phyloP scores from a whole-genome alignment of 2,329 filamentous ascomycete species.

The Sarocladium oryzae region DNA sequence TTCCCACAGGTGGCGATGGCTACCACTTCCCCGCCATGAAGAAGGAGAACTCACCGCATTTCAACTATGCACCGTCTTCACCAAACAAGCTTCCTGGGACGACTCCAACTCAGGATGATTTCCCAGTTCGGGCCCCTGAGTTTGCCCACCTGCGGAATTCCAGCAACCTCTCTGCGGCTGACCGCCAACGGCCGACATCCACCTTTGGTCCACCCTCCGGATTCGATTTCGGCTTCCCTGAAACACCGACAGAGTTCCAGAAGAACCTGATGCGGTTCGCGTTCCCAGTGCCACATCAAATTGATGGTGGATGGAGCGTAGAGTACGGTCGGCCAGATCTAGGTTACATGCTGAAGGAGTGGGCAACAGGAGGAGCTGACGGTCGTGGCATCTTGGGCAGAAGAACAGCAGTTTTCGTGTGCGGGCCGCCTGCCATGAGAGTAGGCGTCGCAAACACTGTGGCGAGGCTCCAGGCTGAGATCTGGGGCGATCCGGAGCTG shows the following conservation, averaged over 20 bases:
- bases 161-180: slow-evolving; percentile 25
- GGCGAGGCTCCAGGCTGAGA: slow-evolving; percentile 72
- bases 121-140: slow-evolving; percentile 41
- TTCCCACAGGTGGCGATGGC: slow-evolving; percentile 17
- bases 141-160: slow-evolving; percentile 50
- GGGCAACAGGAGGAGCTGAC: slow-evolving; percentile 64
- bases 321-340: slow-evolving; percentile 90
- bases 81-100: slow-evolving; percentile 26
- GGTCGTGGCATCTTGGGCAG: slow-evolving; percentile 67
- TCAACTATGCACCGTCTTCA: slow-evolving; percentile 49
- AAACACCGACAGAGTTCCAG: slow-evolving; percentile 80
- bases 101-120: slow-evolving; percentile 17
- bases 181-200: slow-evolving; percentile 40
- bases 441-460: slow-evolving; percentile 83
- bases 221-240: slow-evolving; percentile 77
- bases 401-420: slow-evolving; percentile 85
- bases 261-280: slow-evolving; percentile 88
- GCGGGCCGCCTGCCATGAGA: slow-evolving; percentile 80
- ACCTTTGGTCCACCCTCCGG: slow-evolving; percentile 54
- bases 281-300: slow-evolving; percentile 63
- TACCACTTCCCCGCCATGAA: slow-evolving; percentile 55
- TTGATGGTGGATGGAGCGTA: slow-evolving; percentile 77
- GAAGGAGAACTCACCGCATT: slow-evolving; percentile 46
- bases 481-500: slow-evolving; percentile 69
- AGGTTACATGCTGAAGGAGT: slow-evolving; percentile 76